phyloP scores from a whole-genome alignment of 768 basidiomycete species.

The Xanthoconium purpureum region DNA sequence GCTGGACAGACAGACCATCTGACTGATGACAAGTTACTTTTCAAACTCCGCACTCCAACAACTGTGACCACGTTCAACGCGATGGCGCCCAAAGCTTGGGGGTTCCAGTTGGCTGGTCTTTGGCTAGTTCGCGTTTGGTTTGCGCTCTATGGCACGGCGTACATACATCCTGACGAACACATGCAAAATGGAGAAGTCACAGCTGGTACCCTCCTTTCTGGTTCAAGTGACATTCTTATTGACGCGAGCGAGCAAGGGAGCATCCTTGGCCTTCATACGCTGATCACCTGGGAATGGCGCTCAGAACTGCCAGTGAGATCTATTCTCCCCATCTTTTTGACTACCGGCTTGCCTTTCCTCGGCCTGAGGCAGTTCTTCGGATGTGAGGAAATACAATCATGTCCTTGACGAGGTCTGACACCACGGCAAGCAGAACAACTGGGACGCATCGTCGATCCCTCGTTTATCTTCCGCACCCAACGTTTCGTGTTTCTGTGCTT shows the following conservation, averaged over 20 bases:
- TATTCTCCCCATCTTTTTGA: slow-evolving; percentile 30
- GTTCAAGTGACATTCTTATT: slow-evolving; percentile 2
- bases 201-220: slow-evolving; percentile 29
- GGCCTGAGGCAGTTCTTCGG: slow-evolving; percentile 12
- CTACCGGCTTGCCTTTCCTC: slow-evolving; percentile 34
- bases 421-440: slow-evolving; percentile 10
- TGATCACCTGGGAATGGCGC: slow-evolving; percentile 40
- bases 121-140: slow-evolving; percentile 30
- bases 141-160: slow-evolving; percentile 35
- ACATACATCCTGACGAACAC: slow-evolving; percentile 43
- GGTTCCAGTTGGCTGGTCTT: slow-evolving; percentile 20
- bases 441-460: slow-evolving; percentile 4
- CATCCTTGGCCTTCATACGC: slow-evolving; percentile 26
- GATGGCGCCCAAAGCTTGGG: slow-evolving; percentile 11
- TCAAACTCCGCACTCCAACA: slow-evolving; percentile 27
- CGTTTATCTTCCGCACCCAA: slow-evolving; percentile 29
- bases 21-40: slow-evolving; percentile 17
- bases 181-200: slow-evolving; percentile 41
- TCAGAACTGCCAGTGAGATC: slow-evolving; percentile 36
- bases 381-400: slow-evolving; percentile 20
- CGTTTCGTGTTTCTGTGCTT: slow-evolving; percentile 30
- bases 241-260: slow-evolving; percentile 21
- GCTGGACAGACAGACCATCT: slow-evolving; percentile 27
- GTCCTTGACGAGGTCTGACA: slow-evolving; percentile 3
- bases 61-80: background rate